phyloP scores from a whole-genome alignment of 768 basidiomycete species.

The Tremella mesenterica region DNA sequence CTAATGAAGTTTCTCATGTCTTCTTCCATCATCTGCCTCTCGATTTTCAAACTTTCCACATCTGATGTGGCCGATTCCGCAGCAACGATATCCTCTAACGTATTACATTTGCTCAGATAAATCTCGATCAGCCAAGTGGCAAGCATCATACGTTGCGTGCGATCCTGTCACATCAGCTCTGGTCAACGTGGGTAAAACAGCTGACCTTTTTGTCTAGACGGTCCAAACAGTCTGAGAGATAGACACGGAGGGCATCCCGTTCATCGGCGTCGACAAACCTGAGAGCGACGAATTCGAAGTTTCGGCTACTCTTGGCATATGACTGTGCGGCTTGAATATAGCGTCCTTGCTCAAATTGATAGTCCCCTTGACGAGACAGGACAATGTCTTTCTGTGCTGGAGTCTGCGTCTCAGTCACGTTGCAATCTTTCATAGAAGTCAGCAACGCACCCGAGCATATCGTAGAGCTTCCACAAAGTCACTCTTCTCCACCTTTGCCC shows the following conservation, averaged over 20 bases:
- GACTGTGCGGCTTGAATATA: conserved; percentile 88
- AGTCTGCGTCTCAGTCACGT: conserved; percentile 43
- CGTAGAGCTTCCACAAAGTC: conserved; percentile 69
- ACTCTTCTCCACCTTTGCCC: conserved; percentile 69
- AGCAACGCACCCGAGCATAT: conserved; percentile 63
- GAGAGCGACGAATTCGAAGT: conserved; percentile 87
- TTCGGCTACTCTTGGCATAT: conserved; percentile 68
- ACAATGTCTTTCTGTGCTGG: conserved; percentile 79
- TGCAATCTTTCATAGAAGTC: not conserved
- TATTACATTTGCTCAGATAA: conserved; percentile 91
- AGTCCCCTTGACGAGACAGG: conserved; percentile 70
- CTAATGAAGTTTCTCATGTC: conserved; percentile 87
- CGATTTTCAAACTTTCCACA: conserved; percentile 71
- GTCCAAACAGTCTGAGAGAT: conserved; percentile 78
- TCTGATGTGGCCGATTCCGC: conserved; percentile 64
- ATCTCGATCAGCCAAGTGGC: conserved; percentile 98
- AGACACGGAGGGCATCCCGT: conserved; percentile 80
- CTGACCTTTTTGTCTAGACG: conserved; percentile 71
- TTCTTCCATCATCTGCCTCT: conserved; percentile 76
- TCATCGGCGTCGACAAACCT: conserved; percentile 83
- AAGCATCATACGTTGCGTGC: conserved; percentile 91
- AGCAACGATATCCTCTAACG: conserved; percentile 85
- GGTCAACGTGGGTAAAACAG: not conserved
- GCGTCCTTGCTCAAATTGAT: conserved; percentile 65
- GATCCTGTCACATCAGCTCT: conserved; percentile 54